phyloP scores from a whole-genome alignment of 169 alveolate genomes.

The Plasmodium fragile region DNA sequence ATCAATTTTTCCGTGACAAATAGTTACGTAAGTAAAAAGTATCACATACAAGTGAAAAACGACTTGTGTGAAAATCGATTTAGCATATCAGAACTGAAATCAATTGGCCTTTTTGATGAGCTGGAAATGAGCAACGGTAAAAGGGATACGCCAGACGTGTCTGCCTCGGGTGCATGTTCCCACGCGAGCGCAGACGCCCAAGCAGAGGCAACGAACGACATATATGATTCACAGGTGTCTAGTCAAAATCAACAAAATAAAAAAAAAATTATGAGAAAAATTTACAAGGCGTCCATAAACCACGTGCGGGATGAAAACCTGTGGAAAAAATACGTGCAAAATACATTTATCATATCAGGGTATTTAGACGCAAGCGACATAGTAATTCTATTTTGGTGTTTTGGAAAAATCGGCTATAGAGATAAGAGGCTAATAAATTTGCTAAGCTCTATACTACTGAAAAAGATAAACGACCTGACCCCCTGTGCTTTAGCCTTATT shows the following conservation, averaged over 20 bases:
- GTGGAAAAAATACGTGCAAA: slow-evolving; percentile 85
- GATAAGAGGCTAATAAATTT: slow-evolving; percentile 80
- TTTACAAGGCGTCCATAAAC: slow-evolving; percentile 82
- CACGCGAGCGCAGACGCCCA: not conserved
- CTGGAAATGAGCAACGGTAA: slow-evolving; percentile 1
- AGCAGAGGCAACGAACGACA: not conserved
- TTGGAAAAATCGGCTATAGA: slow-evolving; percentile 83
- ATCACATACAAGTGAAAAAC: slow-evolving; percentile 11
- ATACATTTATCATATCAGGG: slow-evolving; percentile 62
- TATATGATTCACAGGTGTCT: not conserved
- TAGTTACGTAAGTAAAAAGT: slow-evolving; percentile 61
- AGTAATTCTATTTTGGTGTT: slow-evolving; percentile 82
- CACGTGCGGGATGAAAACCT: slow-evolving; percentile 85
- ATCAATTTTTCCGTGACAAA: slow-evolving; percentile 8
- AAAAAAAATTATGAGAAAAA: slow-evolving; percentile 72
- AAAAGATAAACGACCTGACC: slow-evolving; percentile 72
- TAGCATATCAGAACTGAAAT: slow-evolving; percentile 18
- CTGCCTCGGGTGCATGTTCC: not conserved
- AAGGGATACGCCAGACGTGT: not conserved
- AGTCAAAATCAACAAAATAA: slow-evolving; percentile 54
- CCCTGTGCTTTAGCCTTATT: slow-evolving; percentile 82
- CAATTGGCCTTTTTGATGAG: slow-evolving; percentile 30
- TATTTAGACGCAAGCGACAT: slow-evolving; percentile 81
- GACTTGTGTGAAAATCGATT: slow-evolving; percentile 4
- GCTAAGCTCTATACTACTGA: slow-evolving; percentile 78